Evolutionary conservation across 257 asterid species (phyloP).

Genomic region (Osmanthus fragrans): DNA sequence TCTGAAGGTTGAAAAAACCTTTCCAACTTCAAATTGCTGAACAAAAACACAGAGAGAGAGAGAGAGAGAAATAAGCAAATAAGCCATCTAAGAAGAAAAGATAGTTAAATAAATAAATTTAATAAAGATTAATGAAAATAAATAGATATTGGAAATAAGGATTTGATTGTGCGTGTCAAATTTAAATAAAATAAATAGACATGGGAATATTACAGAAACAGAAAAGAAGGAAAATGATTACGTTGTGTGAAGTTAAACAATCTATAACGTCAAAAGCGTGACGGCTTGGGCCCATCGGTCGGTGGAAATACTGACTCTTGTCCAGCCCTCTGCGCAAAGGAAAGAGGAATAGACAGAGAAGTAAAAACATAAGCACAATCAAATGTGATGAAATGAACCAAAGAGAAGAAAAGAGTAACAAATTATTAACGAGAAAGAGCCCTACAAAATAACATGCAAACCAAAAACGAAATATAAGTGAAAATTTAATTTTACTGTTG

Average conservation of each 20-base stretch:
- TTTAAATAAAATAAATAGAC: neutral
- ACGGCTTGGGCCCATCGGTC: constrained; percentile 75
- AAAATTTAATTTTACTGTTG: neutral
- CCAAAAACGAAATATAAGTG: neutral
- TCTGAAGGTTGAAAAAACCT: constrained; percentile 62
- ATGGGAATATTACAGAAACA: neutral
- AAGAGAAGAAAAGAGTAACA: neutral
- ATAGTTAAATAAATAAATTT: neutral
- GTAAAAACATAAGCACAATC: neutral
- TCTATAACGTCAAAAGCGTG: constrained; percentile 68
- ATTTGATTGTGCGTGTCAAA: neutral
- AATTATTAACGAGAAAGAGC: neutral
- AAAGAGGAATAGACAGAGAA: constrained; percentile 20
- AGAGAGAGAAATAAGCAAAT: constrained; percentile 14
- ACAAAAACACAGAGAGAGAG: constrained; percentile 22
- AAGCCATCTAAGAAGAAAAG: constrained; percentile 16
- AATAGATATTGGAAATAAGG: neutral
- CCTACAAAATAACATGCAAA: constrained; percentile 12
- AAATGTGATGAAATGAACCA: neutral
- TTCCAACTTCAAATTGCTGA: constrained; percentile 51
- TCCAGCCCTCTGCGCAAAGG: constrained; percentile 43
- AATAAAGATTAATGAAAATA: neutral
- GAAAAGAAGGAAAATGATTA: constrained; percentile 31
- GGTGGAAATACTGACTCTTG: constrained; percentile 63
- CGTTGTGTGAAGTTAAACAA: constrained; percentile 52